Base-by-base conservation (phyloP, 345 rosid genomes). In the Cardiospermum halicacabum region DNA sequence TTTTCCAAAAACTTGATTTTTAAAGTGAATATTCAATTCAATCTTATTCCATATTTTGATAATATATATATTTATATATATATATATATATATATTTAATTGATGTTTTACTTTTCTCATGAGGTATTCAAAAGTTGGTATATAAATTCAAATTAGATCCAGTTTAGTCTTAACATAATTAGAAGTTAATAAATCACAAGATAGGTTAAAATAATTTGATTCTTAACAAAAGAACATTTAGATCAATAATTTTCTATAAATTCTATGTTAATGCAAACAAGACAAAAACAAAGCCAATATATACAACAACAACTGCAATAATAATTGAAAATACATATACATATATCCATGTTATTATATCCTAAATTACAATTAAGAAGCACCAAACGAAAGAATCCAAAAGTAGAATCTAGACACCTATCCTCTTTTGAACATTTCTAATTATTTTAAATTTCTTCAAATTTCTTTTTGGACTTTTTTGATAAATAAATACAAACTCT, bases 381-480 rank as follows among this genome's bases (percentile, higher is more conserved):
- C 22, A 7, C 39, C 40, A 28, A 61, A 28, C 7, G 12, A 11
- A 30, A 21, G 8, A 24, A 28, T 45, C 65, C 65, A 61, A 47
- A n/a, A 11, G 13, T 15, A 18, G 40, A 28, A 61, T 61, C 32
- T 28, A 18, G 24, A 11, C 40, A 11, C 11, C 25, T 18, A 45
- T 10, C 18, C 13, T 9, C 28, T 47, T 47, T 21, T 30, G 7
- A 6, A 19, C 30, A 43, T 61, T 26, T 61, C 42, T 61, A 21
- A 10, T 9, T 45, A 45, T 5, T 34, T 34, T 34, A 34, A 34
- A 34, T 34, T 34, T 34, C 39, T 34, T 34, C 49, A 43, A 15
- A 5, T 62, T 31, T 21, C 66, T 49, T 62, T 62, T 62, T 62
- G 66, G 39, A 30, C 43, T 13, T 24, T 32, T 22, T 31, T 7